Evolutionary conservation across 192 early-diverging fungal species (phyloP).

Genomic region (Fimicolochytrium jonesii): DNA sequence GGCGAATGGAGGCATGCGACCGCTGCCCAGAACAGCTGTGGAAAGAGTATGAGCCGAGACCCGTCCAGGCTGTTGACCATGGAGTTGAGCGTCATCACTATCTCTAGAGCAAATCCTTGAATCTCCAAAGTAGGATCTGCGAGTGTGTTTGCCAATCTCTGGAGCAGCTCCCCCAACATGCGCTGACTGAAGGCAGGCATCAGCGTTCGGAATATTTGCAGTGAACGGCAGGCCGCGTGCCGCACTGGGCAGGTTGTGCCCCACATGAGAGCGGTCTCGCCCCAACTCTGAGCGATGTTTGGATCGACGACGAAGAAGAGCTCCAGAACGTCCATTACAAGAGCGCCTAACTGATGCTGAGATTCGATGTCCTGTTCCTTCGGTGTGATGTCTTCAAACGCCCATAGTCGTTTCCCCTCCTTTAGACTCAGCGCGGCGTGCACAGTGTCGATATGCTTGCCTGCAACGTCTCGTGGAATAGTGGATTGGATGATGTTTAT

Average conservation of each 20-base stretch:
- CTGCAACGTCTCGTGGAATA: slow-evolving; percentile 36
- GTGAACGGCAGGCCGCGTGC: slow-evolving; percentile 82
- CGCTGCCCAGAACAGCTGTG: slow-evolving; percentile 78
- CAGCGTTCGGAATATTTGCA: slow-evolving; percentile 75
- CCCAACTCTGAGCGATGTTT: slow-evolving; percentile 57
- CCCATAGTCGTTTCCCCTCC: slow-evolving; percentile 75
- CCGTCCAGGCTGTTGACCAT: slow-evolving; percentile 56
- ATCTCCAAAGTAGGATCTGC: slow-evolving; percentile 71
- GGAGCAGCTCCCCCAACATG: slow-evolving; percentile 74
- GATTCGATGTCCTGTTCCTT: slow-evolving; percentile 39
- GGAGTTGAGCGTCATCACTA: slow-evolving; percentile 62
- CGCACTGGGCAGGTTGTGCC: slow-evolving; percentile 77
- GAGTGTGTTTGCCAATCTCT: slow-evolving; percentile 70
- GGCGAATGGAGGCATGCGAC: slow-evolving; percentile 69
- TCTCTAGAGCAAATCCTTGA: slow-evolving; percentile 78
- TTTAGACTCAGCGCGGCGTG: slow-evolving; percentile 55
- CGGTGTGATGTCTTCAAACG: slow-evolving; percentile 72
- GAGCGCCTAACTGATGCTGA: slow-evolving; percentile 25
- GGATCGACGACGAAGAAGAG: slow-evolving; percentile 42
- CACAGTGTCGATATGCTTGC: slow-evolving; percentile 32
- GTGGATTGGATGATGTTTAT: slow-evolving; percentile 74
- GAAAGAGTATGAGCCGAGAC: slow-evolving; percentile 59
- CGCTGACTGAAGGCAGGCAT: slow-evolving; percentile 65
- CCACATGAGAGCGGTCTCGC: slow-evolving; percentile 75
- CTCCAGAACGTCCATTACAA: slow-evolving; percentile 44